Evolutionary conservation across 176 grass and related monocot genomes (phyloP), one percentile per base, ranked within the genome.

Genomic region (Oropetium thomaeum): DNA sequence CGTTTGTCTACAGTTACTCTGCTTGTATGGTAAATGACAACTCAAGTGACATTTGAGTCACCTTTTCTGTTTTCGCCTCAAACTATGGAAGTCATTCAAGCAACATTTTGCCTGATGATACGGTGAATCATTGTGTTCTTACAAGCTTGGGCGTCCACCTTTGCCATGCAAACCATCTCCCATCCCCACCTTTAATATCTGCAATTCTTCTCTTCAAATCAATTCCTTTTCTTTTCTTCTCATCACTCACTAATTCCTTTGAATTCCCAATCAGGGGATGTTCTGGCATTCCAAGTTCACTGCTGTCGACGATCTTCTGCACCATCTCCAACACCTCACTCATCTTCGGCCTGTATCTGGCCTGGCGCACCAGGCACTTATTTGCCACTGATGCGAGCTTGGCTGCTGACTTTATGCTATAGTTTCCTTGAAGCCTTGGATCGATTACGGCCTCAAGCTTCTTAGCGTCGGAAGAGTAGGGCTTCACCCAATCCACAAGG

Each of bases 321-420:
- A 98, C 84, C 95, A 94, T 98, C 42, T 89, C 84, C 44, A 92
- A 27, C 27, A 98, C 95, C 81, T 98, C 86, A 1, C 95, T 98
- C 91, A 94, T 98, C 84, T 92, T 98, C 2, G 95, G 95, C 39
- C 89, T 82, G 8, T 88, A 76, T 63, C 60, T 94, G 6, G 89
- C 75, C 17, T 89, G 79, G 17, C 95, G 95, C 47, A 87, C 67
- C 31, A 98, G 74, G 38, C 95, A 98, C 57, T 79, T 91, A 51
- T 92, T 98, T 33, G 95, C 95, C 54, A 92, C 81, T 0, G 89
- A 79, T 5, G 88, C 88, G 6, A 98, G 82, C 81, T 87, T 87
- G 65, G 78, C 87, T 37, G 89, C 89, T 14, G 87, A 83, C 65
- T 81, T 83, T 69, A 90, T 72, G 76, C 66, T 60, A 16, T 81